These are phyloP conservation scores for Colletotrichum euphorbiae DNA, from an alignment of 2,329 filamentous ascomycete genomes.

Conservation along the genomic window DNA sequence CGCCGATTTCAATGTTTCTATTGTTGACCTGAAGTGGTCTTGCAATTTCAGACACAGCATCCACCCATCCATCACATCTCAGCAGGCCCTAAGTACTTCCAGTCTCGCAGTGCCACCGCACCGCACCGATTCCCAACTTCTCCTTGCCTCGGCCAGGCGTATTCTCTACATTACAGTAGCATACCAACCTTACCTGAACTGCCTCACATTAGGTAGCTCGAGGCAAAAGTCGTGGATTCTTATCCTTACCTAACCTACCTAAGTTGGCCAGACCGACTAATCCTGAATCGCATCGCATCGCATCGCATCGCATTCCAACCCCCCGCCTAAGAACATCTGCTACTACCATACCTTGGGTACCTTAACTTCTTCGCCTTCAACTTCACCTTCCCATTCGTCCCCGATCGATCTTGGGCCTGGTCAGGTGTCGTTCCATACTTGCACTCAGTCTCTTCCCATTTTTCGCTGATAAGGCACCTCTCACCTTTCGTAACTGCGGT, in stretches of 20 bases:
- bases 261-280: not conserved
- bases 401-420: constrained; percentile 1
- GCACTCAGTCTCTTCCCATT: not conserved
- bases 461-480: not conserved
- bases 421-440: not conserved
- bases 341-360: not conserved
- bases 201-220: not conserved
- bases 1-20: not conserved
- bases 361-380: not conserved
- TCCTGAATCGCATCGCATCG: not conserved
- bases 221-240: not conserved
- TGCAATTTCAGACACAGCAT: constrained; percentile 5
- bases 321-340: constrained; percentile 8
- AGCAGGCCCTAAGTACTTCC: not conserved
- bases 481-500: not conserved
- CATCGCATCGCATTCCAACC: constrained; percentile 17
- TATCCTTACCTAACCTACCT: not conserved
- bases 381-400: constrained; percentile 3
- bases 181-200: not conserved
- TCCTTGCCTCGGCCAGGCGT: not conserved
- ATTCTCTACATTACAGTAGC: not conserved
- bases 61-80: constrained; percentile 5
- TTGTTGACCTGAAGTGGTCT: constrained; percentile 11
- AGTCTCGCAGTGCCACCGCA: not conserved
- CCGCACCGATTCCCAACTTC: not conserved